Conservation (phyloP, 176 grass and related monocot genomes). For the Carex scoparia region DNA sequence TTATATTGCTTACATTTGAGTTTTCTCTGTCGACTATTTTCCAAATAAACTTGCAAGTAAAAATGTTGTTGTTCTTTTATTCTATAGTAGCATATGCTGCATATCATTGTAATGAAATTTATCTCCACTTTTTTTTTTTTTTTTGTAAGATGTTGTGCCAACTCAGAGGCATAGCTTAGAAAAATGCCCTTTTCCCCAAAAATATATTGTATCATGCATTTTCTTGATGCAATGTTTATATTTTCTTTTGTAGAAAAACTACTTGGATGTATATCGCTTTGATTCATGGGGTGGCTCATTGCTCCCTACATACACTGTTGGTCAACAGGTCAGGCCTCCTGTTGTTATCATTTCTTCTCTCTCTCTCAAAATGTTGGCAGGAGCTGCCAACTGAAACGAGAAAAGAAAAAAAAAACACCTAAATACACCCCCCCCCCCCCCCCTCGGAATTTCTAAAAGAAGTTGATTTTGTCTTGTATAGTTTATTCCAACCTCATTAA, state of each 20-base stretch:
- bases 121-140: slow-evolving; percentile 5
- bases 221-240: slow-evolving; percentile 16
- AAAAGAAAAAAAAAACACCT: neutral
- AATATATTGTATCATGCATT: neutral
- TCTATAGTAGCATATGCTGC: slow-evolving; percentile 10
- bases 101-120: slow-evolving; percentile 22
- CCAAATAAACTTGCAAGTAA: neutral
- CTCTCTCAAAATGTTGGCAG: neutral
- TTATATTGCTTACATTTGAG: slow-evolving; percentile 17
- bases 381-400: too few relatives aligned
- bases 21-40: slow-evolving; percentile 6
- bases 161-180: neutral
- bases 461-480: slow-evolving; percentile 24
- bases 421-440: neutral
- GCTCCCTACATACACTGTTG: slow-evolving; percentile 79
- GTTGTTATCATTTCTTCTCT: slow-evolving; percentile 6
- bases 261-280: slow-evolving; percentile 90
- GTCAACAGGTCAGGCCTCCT: slow-evolving; percentile 60
- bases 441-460: slow-evolving; percentile 12
- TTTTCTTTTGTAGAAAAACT: slow-evolving; percentile 75
- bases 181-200: slow-evolving; percentile 24
- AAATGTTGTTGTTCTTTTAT: neutral
- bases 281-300: slow-evolving; percentile 92
- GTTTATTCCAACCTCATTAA: slow-evolving; percentile 89
- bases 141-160: neutral